A percentile compares a stretch with the other conserved stretches of the same genome.
Conservation (phyloP, 192 early-diverging fungal genomes). For the Lunasporangiospora selenospora region DNA sequence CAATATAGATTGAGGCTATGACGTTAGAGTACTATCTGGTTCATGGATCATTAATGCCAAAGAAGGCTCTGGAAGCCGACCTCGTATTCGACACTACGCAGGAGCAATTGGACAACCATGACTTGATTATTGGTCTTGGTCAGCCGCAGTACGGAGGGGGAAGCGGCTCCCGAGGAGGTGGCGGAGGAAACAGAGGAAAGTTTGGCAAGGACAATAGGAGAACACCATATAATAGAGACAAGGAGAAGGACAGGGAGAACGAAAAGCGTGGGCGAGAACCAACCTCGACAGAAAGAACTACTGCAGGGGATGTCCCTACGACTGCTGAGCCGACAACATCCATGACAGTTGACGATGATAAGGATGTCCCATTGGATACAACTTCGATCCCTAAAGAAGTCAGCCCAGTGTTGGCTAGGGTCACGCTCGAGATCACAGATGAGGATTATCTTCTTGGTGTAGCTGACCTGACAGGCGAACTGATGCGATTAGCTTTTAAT, state of each 20-base stretch:
- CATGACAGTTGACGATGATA: not conserved
- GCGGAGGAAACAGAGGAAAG: constrained; percentile 7
- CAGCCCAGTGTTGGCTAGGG: not conserved
- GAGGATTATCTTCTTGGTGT: constrained; percentile 63
- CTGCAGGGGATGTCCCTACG: too few relatives aligned
- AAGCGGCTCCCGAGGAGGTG: constrained; percentile 4
- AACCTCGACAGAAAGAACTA: not conserved
- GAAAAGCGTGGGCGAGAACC: not conserved
- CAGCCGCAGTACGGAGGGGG: constrained; percentile 14
- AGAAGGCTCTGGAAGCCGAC: constrained; percentile 25
- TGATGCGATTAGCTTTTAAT: constrained; percentile 66
- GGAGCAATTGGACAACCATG: constrained; percentile 17
- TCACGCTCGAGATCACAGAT: constrained; percentile 41
- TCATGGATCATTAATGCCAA: constrained; percentile 39
- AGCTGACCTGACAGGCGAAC: constrained; percentile 67
- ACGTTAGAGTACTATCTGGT: constrained; percentile 41
- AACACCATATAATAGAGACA: constrained; percentile 24
- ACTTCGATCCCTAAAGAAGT: too few relatives aligned
- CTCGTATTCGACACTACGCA: constrained; percentile 25
- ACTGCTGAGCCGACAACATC: too few relatives aligned
- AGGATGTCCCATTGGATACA: not conserved
- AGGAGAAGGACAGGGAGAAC: not conserved
- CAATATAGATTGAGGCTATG: constrained; percentile 38
- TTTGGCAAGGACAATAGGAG: constrained; percentile 16
- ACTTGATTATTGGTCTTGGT: constrained; percentile 30